Evolutionary conservation across 1,139 yeast genomes (phyloP), one percentile per base, ranked within the genome.

Genomic region (Taphrina betulina): DNA sequence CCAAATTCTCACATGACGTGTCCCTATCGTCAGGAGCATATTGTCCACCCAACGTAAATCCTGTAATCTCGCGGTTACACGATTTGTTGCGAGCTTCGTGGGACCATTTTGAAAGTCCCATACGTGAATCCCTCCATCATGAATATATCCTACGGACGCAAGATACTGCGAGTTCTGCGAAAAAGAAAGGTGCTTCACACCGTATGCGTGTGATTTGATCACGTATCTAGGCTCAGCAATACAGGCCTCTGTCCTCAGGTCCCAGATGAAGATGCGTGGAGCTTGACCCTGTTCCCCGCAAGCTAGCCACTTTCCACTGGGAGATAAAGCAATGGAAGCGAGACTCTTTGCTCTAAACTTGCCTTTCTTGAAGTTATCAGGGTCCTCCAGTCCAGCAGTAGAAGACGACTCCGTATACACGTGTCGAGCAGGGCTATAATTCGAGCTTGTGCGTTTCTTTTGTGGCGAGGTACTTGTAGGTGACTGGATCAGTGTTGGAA

Each of bases 261-360:
- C 54, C 54, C 54, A 50, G 2, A 50, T 14, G 10, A 28, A 33
- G 19, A 50, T 50, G 8, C 54, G 34, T 5, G 54, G 54, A 14
- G 40, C 41, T 17, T 40, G 54, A 12, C 54, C 54, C 14, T 41
- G 46, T 24, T 50, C 54, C 2, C 54, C 54, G 16, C 46, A 33
- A n/a, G 44, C 34, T 17, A 40, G 23, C 40, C 36, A 50, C 12
- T 46, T 33, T 8, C 36, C 45, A 17, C 40, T 42, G 12, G 40
- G 45, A 14, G 46, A 38, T 7, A 50, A 24, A 23, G 24, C 40
- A 4, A 50, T 19, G 8, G 46, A 38, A 12, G 40, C 54, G 4
- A 40, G 31, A 5, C 46, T 23, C 26, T 50, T 50, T 17, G 54
- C 23, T 16, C 43, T 22, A 17, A 40, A 45, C 31, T 35, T 41